Evolutionary conservation across 2,329 filamentous ascomycete species (phyloP).

Genomic region (Leptographium wingfieldii): DNA sequence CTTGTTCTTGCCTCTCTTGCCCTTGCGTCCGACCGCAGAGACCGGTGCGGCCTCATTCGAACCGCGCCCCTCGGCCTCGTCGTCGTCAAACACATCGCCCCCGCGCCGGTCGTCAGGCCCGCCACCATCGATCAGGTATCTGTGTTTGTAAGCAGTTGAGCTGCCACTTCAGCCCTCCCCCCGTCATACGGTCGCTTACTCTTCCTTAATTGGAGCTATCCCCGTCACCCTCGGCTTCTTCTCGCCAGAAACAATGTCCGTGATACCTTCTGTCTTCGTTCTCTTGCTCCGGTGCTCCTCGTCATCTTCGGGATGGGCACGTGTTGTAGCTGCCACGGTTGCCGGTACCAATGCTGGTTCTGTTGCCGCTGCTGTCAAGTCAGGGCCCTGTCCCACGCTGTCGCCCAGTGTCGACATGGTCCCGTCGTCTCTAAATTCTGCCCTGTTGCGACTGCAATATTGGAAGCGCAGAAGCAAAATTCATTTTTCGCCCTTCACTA

Average conservation of each 20-base stretch:
- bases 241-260: slow-evolving; percentile 5
- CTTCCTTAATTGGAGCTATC: slow-evolving; percentile 58
- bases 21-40: slow-evolving; percentile 18
- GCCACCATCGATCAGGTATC: slow-evolving; percentile 26
- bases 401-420: neutral
- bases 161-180: too few relatives aligned
- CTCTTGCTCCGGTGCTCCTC: slow-evolving; percentile 36
- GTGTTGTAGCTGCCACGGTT: neutral
- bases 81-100: slow-evolving; percentile 27
- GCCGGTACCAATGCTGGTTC: neutral
- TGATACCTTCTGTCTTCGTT: slow-evolving; percentile 32
- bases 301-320: neutral
- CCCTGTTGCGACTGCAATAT: neutral
- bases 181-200: slow-evolving; percentile 32
- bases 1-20: slow-evolving; percentile 40
- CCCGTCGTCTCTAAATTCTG: neutral
- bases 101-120: slow-evolving; percentile 2
- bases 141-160: slow-evolving; percentile 9
- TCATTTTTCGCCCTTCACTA: neutral
- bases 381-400: neutral
- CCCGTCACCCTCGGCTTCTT: slow-evolving; percentile 33
- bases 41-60: slow-evolving; percentile 9
- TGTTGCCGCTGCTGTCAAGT: neutral
- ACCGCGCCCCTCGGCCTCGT: slow-evolving; percentile 33
- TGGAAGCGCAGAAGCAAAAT: neutral